A percentile compares a stretch with the other conserved stretches of the same genome.
These are phyloP conservation scores for Saccharum officinarum DNA, from an alignment of 176 grass and related monocot genomes.

Conservation along the genomic window DNA sequence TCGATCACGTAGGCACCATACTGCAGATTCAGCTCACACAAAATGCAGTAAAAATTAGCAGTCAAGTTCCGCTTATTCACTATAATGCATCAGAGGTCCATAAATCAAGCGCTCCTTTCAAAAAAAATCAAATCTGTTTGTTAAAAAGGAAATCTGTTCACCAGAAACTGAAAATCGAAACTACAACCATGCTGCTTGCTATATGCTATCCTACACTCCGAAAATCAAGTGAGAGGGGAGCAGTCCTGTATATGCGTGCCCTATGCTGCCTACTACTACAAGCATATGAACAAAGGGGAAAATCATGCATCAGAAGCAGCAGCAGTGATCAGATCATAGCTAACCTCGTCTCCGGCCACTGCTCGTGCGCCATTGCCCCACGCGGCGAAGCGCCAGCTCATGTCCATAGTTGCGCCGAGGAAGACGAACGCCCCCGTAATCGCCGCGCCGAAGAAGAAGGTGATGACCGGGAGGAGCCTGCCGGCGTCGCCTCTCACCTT, in stretches of 20 bases:
- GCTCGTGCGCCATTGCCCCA: constrained; percentile 28
- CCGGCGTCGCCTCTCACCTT: constrained; percentile 32
- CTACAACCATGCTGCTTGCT: neutral
- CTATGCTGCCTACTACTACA: too few species aligned
- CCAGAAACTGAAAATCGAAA: neutral
- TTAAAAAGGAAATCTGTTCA: neutral
- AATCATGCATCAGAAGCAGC: neutral
- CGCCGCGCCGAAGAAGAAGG: constrained; percentile 45
- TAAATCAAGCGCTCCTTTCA: neutral
- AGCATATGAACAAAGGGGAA: neutral
- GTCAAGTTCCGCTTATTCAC: neutral
- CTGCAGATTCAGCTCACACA: neutral
- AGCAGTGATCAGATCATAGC: constrained; percentile 9
- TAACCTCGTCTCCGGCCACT: constrained; percentile 25
- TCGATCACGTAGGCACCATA: neutral
- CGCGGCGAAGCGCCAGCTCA: constrained; percentile 32
- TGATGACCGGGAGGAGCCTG: constrained; percentile 37
- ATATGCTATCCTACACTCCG: too few species aligned
- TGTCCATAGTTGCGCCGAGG: constrained; percentile 30
- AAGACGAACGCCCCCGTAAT: constrained; percentile 31
- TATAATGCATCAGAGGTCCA: neutral
- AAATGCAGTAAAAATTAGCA: neutral
- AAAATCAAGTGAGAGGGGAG: neutral
- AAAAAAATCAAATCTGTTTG: neutral
- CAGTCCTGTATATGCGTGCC: neutral